Percentiles rank a stretch among this genome's conserved stretches.
Conservation (phyloP, 805 yeast species). For the Danielozyma ontarioensis region DNA sequence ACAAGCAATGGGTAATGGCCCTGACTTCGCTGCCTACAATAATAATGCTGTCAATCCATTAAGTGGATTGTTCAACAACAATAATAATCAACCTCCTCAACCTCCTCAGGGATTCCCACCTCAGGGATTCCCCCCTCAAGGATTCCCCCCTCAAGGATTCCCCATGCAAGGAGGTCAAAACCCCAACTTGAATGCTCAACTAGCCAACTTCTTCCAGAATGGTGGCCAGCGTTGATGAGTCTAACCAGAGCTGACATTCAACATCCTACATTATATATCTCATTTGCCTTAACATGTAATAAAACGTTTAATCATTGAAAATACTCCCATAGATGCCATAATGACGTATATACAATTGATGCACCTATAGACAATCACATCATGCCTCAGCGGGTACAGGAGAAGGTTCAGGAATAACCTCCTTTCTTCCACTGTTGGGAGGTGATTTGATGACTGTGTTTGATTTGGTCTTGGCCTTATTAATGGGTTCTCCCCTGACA, state of each 20-base stretch:
- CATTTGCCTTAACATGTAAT: no score
- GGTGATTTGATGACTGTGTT: conserved; percentile 53
- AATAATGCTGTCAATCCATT: conserved; percentile 41
- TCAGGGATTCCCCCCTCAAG: conserved; percentile 2
- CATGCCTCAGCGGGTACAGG: conserved; percentile 15
- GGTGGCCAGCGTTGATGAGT: conserved; percentile 9
- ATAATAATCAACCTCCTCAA: conserved; percentile 13
- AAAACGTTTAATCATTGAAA: no score
- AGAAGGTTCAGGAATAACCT: conserved; percentile 12
- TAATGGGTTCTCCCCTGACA: conserved; percentile 71
- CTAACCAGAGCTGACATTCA: no score
- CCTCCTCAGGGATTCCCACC: conserved; percentile 3
- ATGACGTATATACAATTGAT: no score
- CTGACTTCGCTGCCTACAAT: conserved; percentile 28
- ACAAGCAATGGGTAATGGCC: conserved; percentile 28
- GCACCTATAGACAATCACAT: no score
- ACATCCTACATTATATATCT: no score
- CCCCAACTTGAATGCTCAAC: conserved; percentile 33
- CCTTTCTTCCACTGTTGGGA: conserved; percentile 12
- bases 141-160: conserved; percentile 2
- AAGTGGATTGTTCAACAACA: conserved; percentile 39
- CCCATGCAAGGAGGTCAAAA: conserved; percentile 11
- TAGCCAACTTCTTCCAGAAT: conserved; percentile 33
- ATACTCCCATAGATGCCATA: no score
- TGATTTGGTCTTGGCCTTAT: conserved; percentile 62